Conservation (phyloP, 768 basidiomycete genomes). For the Fomitopsis pulvina region DNA sequence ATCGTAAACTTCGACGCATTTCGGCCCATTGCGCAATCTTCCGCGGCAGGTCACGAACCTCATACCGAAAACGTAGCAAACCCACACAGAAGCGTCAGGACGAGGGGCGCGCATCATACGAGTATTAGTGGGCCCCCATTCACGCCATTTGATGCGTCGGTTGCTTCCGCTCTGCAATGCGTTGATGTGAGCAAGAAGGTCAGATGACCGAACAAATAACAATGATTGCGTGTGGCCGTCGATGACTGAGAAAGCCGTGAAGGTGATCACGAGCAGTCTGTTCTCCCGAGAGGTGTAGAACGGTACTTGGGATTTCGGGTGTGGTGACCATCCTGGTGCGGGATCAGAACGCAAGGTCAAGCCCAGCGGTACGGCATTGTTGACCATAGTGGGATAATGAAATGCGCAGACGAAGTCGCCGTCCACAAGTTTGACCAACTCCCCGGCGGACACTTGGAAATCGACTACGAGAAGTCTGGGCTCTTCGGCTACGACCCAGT, state of each 20-base stretch:
- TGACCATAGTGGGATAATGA: conserved; percentile 32
- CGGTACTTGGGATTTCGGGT: conserved; percentile 30
- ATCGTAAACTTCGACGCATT: conserved; percentile 38
- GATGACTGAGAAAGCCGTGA: conserved; percentile 29
- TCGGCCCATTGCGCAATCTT: conserved; percentile 10
- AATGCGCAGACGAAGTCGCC: conserved; percentile 33
- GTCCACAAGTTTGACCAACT: conserved; percentile 24
- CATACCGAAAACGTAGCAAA: conserved; percentile 50
- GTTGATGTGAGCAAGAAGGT: conserved; percentile 25
- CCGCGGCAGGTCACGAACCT: conserved; percentile 32
- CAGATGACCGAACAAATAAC: conserved; percentile 37
- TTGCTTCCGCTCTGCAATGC: conserved; percentile 12
- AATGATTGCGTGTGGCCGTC: conserved; percentile 22
- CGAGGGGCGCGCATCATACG: conserved; percentile 32
- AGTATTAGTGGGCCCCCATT: conserved; percentile 45
- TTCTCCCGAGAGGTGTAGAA: conserved; percentile 38
- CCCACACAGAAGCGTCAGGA: conserved; percentile 37
- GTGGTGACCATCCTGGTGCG: conserved; percentile 37
- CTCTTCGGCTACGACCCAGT: conserved; percentile 3
- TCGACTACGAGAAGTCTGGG: conserved; percentile 34
- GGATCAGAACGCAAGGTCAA: conserved; percentile 50
- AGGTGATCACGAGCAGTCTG: conserved; percentile 41
- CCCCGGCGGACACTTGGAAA: conserved; percentile 30
- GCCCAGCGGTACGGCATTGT: conserved; percentile 21
- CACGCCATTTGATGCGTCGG: conserved; percentile 35